Evolutionary conservation across 1,139 yeast genomes (phyloP).

Genomic region (Candida sojae): DNA sequence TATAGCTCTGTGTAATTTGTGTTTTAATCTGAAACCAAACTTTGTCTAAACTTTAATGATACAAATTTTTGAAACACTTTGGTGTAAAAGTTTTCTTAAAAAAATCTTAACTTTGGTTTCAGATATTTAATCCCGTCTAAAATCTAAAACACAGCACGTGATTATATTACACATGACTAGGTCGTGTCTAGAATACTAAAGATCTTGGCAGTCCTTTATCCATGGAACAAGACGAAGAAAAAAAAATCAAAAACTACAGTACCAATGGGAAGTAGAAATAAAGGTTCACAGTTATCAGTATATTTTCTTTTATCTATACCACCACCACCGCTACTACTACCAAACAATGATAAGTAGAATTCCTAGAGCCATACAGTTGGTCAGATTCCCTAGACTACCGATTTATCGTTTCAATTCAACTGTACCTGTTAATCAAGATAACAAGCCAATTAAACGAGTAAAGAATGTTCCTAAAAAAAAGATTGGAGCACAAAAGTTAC

Average conservation of each 20-base stretch:
- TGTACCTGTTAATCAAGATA: neutral
- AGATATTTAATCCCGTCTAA: neutral
- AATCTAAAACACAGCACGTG: neutral
- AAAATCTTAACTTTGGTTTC: neutral
- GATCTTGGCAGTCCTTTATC: neutral
- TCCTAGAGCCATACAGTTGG: neutral
- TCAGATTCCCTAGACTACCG: neutral
- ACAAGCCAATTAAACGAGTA: slow-evolving; percentile 3
- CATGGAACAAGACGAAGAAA: neutral
- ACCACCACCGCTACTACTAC: neutral
- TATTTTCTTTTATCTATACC: too few relatives aligned
- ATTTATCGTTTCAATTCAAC: neutral
- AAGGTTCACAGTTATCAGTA: neutral
- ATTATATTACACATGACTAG: neutral
- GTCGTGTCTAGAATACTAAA: neutral
- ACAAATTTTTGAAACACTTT: neutral
- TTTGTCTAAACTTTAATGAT: too few relatives aligned
- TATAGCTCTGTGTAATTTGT: too few relatives aligned
- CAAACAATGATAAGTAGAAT: neutral
- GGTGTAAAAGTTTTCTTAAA: neutral
- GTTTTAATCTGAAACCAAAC: too few relatives aligned
- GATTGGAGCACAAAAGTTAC: slow-evolving; percentile 26
- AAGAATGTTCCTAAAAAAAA: slow-evolving; percentile 21
- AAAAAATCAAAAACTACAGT: neutral
- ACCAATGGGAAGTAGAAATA: neutral